Evolutionary conservation across 139 green algal genomes (phyloP).

Genomic region (Limnomonas spitsbergensis): DNA sequence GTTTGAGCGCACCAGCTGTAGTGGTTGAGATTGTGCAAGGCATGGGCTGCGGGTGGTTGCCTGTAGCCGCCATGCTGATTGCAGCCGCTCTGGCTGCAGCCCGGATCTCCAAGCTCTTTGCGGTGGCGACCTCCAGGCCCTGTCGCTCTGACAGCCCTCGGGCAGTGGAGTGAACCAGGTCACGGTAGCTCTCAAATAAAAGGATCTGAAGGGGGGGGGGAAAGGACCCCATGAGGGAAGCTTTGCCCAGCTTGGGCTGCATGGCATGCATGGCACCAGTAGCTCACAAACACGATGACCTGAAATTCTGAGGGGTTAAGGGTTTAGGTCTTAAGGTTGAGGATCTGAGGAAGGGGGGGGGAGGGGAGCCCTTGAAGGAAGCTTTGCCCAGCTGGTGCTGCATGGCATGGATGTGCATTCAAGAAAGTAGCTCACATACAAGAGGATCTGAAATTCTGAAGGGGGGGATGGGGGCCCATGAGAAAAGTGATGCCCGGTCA

Average conservation of each 20-base stretch:
- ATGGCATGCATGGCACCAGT: background rate
- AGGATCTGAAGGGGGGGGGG: conserved; percentile 46
- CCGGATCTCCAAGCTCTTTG: conserved; percentile 57
- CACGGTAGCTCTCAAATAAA: conserved; percentile 64
- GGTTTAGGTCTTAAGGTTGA: too few species aligned
- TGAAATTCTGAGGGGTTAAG: background rate
- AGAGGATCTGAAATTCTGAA: too few species aligned
- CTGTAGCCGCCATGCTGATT: background rate
- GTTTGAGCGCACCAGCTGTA: background rate
- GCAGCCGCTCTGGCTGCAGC: conserved; percentile 23
- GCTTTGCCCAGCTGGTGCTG: too few species aligned
- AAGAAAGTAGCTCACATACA: too few species aligned
- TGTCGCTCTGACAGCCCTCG: conserved; percentile 41
- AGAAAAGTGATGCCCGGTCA: too few species aligned
- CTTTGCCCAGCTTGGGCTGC: background rate
- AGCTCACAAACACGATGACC: background rate
- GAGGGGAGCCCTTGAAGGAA: too few species aligned
- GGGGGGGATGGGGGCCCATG: too few species aligned
- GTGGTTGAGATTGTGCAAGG: background rate
- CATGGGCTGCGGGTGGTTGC: background rate
- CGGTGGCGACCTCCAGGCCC: conserved; percentile 35
- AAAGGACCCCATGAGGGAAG: background rate
- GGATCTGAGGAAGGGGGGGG: too few species aligned
- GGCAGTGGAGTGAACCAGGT: conserved; percentile 58
- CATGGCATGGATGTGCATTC: too few species aligned